These are phyloP conservation scores for Zymoseptoria brevis DNA, from an alignment of 2,329 filamentous ascomycete species.

Conservation along the genomic window DNA sequence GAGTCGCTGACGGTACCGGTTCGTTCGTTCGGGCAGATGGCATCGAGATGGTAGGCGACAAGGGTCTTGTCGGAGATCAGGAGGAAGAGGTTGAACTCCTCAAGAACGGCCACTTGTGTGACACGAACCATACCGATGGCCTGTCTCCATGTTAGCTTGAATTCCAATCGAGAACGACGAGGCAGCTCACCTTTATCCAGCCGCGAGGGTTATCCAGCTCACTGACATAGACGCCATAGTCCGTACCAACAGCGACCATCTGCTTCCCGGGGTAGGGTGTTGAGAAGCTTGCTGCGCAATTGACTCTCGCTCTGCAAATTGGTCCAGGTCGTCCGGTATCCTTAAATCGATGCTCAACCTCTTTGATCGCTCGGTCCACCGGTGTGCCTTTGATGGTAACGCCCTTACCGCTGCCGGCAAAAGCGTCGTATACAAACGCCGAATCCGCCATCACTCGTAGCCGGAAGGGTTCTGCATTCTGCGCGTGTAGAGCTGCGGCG, in stretches of 20 bases:
- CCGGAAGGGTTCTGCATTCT: conserved; percentile 93
- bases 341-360: conserved; percentile 69
- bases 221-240: conserved; percentile 86
- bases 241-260: conserved; percentile 89
- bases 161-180: not conserved
- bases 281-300: conserved; percentile 86
- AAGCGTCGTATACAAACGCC: conserved; percentile 72
- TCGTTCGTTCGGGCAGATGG: conserved; percentile 56
- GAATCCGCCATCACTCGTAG: conserved; percentile 86
- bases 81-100: conserved; percentile 89
- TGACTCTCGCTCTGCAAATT: conserved; percentile 77
- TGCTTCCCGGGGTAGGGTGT: conserved; percentile 65
- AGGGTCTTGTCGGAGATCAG: conserved; percentile 86
- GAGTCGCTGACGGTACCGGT: conserved; percentile 52
- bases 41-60: conserved; percentile 88
- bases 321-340: conserved; percentile 61
- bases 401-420: conserved; percentile 48
- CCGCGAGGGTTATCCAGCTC: conserved; percentile 83
- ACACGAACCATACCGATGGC: conserved; percentile 69
- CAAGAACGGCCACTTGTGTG: conserved; percentile 87
- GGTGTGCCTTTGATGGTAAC: conserved; percentile 86
- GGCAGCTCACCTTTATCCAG: conserved; percentile 68
- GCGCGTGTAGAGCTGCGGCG: conserved; percentile 76
- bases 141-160: conserved; percentile 41
- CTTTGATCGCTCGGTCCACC: conserved; percentile 79